Evolutionary conservation across 2,329 filamentous ascomycete species (phyloP).

Genomic region (Diatrype stigma): DNA sequence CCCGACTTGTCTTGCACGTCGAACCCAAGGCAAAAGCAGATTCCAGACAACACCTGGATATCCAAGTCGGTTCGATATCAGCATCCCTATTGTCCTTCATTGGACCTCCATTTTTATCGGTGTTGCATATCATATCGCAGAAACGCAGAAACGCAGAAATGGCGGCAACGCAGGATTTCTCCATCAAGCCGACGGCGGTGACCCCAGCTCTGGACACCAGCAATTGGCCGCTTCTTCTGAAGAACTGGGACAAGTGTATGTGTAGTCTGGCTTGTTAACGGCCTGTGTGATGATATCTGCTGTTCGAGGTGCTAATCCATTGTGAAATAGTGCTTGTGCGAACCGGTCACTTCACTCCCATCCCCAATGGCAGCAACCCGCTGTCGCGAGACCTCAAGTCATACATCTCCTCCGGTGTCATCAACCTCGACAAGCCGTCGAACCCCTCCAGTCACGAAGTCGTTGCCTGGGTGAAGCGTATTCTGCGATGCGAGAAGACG

Average conservation of each 20-base stretch:
- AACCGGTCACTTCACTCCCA: slow-evolving; percentile 95
- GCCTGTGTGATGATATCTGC: background rate
- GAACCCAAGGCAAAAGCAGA: background rate
- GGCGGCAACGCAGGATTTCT: slow-evolving; percentile 21
- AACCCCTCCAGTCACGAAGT: slow-evolving; percentile 99
- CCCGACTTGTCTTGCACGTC: background rate
- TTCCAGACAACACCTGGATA: background rate
- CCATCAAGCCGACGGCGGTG: slow-evolving; percentile 85
- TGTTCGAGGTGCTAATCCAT: slow-evolving; percentile 18
- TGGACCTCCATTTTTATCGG: background rate
- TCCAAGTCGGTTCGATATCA: background rate
- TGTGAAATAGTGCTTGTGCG: slow-evolving; percentile 70
- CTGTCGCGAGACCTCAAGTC: slow-evolving; percentile 93
- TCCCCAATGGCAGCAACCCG: slow-evolving; percentile 86
- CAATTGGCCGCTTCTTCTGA: slow-evolving; percentile 88
- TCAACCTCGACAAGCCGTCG: slow-evolving; percentile 96
- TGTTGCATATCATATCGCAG: background rate
- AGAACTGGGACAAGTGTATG: slow-evolving; percentile 92
- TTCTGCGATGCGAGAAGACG: slow-evolving; percentile 93
- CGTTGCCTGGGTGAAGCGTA: slow-evolving; percentile 98
- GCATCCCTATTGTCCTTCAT: background rate
- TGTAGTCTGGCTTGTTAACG: slow-evolving; percentile 21
- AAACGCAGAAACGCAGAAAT: too few species aligned
- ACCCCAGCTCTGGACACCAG: slow-evolving; percentile 78
- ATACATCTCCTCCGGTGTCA: slow-evolving; percentile 95